Base-by-base conservation (phyloP, 495 filamentous ascomycete genomes). In the Endocarpon pusillum region DNA sequence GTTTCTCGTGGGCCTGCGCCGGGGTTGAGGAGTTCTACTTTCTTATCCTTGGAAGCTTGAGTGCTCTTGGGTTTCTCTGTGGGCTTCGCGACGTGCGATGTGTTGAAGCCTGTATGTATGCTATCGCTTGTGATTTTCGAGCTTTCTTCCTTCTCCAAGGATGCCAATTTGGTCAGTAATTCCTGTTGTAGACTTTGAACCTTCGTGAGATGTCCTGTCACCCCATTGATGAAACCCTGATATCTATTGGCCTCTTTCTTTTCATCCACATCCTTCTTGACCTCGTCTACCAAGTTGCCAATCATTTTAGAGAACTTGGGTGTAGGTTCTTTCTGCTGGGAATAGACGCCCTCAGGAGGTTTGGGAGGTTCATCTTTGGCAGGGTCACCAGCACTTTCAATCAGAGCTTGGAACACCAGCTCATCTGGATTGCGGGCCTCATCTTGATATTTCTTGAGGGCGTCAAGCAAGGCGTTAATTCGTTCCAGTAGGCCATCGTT, bases 301-400 rank as follows among this genome's bases (percentile, higher is more conserved):
- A 96, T 85, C 89, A 97, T 96, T 58, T 84, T 78, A 12, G 82
- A 86, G 48, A 92, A 97, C 3, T 75, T 79, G 1, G 83, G 84
- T 36, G 78, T 71, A n/a, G n/a, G n/a, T 44, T 85, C 75, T 41
- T 66, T 61, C 43, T 76, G 71, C 39, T 81, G 58, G 22, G 71
- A 67, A 48, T 91, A 75, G 21, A 93, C 77, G 16, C 80, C 84
- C 37, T 71, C 76, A 16, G 84, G 74, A 17, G 83, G 77, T 16
- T 60, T 45, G 3, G 74, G 73, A 11, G 81, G 75, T 47, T 72
- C 61, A 54, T 94, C 83, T 21, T 87, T 70, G 22, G 71, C 62
- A 31, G 75, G 69, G 38, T 81, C 71, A 22, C 61, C 56, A 14
- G 73, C 74, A 20, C 71, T 73, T 46, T 93, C 80, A 61, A 94